Base-by-base conservation (phyloP, 2,329 filamentous ascomycete genomes). In the Ascochyta clinopodiicola region DNA sequence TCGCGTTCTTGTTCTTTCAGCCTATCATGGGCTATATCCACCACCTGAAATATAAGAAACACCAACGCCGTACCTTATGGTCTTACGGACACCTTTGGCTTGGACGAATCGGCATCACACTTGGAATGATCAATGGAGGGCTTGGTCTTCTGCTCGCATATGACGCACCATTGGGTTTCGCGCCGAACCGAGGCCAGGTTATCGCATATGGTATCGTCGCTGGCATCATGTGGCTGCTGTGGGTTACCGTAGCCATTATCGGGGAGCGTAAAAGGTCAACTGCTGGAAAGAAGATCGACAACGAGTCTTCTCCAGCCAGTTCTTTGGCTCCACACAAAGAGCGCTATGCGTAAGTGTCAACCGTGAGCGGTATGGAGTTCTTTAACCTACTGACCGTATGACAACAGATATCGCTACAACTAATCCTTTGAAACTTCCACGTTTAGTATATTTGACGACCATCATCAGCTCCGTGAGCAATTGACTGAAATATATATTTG, bases 81-180 rank as follows among this genome's bases (percentile, higher is more conserved):
- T 80, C 79, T 0, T 77, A 81, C 56, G 75, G 73, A 2, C 83
- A 86, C 66, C 73, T 84, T 25, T 86, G 83, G 83, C 71, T 84
- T 19, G 83, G 83, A 9, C 75, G 83, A 1, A 66, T 77, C 22
- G 72, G 79, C 25, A 80, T 86, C 27, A 73, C 79, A 0, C 67
- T 85, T 2, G 83, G 80, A 0, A 81, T 84, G 49, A 75, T 85
- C 61, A 85, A 85, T 63, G 84, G 81, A 15, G 83, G 83, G 0
- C 71, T 86, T 0, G 84, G 84, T 0, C 75, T 84, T 48, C 59
- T 71, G 1, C 57, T 73, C 36, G 71, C 71, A 3, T 67, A 61
- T 1, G 62, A 71, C 39, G 69, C 70, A 10, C 66, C 66, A 6
- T 61, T 68, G 0, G 67, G 60, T 12, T 69, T 68, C 25, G 59